Percentiles rank a stretch among this genome's conserved stretches.
phyloP scores from a whole-genome alignment of 768 basidiomycete species.

The Terana coerulea region DNA sequence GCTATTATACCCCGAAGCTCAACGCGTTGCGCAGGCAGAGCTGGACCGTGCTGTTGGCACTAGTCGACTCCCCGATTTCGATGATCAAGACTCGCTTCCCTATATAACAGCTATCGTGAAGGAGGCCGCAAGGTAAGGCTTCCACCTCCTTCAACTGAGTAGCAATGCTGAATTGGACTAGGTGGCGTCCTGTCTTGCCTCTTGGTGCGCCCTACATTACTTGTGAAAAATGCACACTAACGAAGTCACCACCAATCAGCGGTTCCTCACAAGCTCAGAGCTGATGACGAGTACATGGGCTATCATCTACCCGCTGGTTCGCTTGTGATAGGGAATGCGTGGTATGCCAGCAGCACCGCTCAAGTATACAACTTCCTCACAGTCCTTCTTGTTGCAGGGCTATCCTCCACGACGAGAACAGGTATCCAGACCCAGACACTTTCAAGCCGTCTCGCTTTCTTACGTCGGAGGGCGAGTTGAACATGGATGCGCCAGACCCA shows the following conservation, averaged over 20 bases:
- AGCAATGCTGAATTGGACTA: background rate
- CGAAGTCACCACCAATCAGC: background rate
- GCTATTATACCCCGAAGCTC: constrained; percentile 9
- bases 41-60: constrained; percentile 7
- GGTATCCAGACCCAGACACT: constrained; percentile 27
- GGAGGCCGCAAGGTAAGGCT: constrained; percentile 9
- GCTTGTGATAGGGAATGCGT: constrained; percentile 15
- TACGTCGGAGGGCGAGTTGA: constrained; percentile 9
- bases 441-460: constrained; percentile 33
- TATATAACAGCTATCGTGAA: constrained; percentile 13
- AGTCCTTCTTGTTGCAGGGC: too few relatives aligned
- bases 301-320: constrained; percentile 18
- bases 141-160: background rate
- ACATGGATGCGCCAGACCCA: constrained; percentile 24
- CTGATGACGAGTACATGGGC: constrained; percentile 19
- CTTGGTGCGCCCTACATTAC: constrained; percentile 1
- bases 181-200: constrained; percentile 15
- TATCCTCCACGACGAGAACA: constrained; percentile 46
- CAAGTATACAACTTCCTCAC: too few relatives aligned
- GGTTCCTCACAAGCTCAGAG: constrained; percentile 10
- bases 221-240: too few relatives aligned
- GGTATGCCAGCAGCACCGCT: too few relatives aligned
- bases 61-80: constrained; percentile 8
- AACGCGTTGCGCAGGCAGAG: constrained; percentile 8
- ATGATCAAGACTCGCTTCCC: constrained; percentile 4